These are phyloP conservation scores for Auricularia sp. DNA, from an alignment of 768 basidiomycete genomes.

Conservation along the genomic window DNA sequence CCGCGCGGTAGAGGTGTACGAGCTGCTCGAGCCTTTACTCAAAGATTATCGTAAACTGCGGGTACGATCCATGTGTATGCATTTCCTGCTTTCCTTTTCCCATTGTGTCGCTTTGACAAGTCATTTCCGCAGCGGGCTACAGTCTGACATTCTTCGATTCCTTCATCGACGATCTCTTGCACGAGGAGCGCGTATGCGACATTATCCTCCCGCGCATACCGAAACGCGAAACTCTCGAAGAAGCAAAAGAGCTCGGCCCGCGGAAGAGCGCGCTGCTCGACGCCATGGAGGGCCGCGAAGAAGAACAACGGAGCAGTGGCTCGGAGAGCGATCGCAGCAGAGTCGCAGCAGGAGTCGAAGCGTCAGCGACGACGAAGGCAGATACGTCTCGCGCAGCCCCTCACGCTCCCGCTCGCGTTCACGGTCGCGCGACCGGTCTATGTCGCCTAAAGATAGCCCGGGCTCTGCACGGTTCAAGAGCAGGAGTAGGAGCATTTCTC, in stretches of 20 bases:
- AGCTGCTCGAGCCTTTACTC: constrained; percentile 84
- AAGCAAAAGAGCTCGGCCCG: constrained; percentile 80
- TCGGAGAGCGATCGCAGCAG: constrained; percentile 24
- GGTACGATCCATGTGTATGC: constrained; percentile 59
- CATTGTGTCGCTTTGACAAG: neutral
- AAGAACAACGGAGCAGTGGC: constrained; percentile 33
- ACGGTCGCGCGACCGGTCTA: constrained; percentile 23
- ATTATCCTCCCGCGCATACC: constrained; percentile 86
- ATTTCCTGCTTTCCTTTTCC: neutral
- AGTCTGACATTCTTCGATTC: constrained; percentile 83
- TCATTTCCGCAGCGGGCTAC: constrained; percentile 57
- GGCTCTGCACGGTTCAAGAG: neutral
- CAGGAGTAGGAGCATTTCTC: constrained; percentile 36
- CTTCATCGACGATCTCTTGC: constrained; percentile 74
- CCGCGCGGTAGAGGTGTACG: constrained; percentile 79
- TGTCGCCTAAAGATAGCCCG: constrained; percentile 31
- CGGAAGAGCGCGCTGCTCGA: constrained; percentile 80
- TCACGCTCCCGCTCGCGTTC: constrained; percentile 35
- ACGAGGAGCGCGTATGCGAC: constrained; percentile 90
- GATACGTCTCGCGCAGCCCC: constrained; percentile 58
- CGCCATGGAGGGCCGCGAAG: constrained; percentile 61
- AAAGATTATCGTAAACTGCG: constrained; percentile 91
- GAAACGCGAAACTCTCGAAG: constrained; percentile 80
- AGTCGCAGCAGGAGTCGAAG: constrained; percentile 25
- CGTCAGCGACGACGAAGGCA: constrained; percentile 13